Conservation (phyloP, 2,329 filamentous ascomycete genomes). For the Fusarium sarcochroum region DNA sequence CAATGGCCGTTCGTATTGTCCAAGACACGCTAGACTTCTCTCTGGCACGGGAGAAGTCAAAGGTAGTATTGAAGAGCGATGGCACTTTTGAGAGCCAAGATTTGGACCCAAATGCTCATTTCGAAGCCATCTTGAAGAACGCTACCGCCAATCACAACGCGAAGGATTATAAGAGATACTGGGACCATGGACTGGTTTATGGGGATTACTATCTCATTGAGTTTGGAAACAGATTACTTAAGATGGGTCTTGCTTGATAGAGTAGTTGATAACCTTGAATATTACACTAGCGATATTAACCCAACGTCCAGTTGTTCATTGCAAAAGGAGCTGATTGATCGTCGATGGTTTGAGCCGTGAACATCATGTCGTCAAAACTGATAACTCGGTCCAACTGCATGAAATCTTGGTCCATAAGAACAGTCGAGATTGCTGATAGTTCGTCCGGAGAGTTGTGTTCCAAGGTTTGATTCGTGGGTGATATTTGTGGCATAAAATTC, state of each 20-base stretch:
- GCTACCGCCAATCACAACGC: slow-evolving; percentile 55
- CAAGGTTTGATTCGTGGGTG: slow-evolving; percentile 2
- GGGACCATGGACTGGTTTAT: slow-evolving; percentile 62
- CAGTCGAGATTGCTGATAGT: slow-evolving; percentile 50
- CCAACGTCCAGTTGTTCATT: slow-evolving; percentile 23
- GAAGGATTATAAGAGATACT: slow-evolving; percentile 50
- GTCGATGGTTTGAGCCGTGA: slow-evolving; percentile 41
- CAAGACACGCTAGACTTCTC: slow-evolving; percentile 52
- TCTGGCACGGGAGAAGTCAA: slow-evolving; percentile 32
- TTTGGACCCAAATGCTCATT: slow-evolving; percentile 18
- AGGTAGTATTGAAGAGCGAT: neutral
- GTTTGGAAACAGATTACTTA: slow-evolving; percentile 35
- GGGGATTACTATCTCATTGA: slow-evolving; percentile 63
- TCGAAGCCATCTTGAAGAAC: slow-evolving; percentile 53
- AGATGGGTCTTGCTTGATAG: slow-evolving; percentile 26
- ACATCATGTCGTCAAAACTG: slow-evolving; percentile 55
- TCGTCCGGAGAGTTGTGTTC: slow-evolving; percentile 43
- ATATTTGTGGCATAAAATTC: slow-evolving; percentile 24
- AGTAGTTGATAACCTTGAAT: neutral
- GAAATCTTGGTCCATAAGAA: slow-evolving; percentile 52
- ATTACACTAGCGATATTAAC: neutral
- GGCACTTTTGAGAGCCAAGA: slow-evolving; percentile 19
- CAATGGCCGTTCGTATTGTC: slow-evolving; percentile 49
- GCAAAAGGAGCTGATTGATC: slow-evolving; percentile 20
- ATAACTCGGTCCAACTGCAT: slow-evolving; percentile 53